Conservation (phyloP, 805 yeast genomes). For the Saccharomycopsis lassenensis region DNA sequence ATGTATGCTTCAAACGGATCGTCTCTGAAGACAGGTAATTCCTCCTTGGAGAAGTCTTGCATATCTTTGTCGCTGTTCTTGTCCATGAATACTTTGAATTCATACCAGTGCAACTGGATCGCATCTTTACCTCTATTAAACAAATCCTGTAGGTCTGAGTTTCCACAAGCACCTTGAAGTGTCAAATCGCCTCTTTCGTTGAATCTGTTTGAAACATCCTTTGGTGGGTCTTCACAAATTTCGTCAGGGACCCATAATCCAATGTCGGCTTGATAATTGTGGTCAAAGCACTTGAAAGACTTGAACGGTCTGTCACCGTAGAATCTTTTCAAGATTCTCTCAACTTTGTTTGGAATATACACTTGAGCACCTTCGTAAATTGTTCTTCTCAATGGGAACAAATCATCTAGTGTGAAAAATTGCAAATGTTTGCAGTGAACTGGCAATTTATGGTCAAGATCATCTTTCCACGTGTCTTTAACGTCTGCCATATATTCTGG, state of each 20-base stretch:
- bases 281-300: slow-evolving; percentile 20
- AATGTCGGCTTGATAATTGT: slow-evolving; percentile 33
- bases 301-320: slow-evolving; percentile 25
- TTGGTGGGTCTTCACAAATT: slow-evolving; percentile 27
- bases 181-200: slow-evolving; percentile 19
- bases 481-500: slow-evolving; percentile 31
- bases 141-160: slow-evolving; percentile 28
- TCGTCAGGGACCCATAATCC: slow-evolving; percentile 37
- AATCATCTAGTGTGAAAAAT: slow-evolving; percentile 24
- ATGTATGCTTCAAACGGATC: slow-evolving; percentile 15
- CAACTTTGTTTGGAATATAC: slow-evolving; percentile 32
- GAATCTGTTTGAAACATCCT: slow-evolving; percentile 4
- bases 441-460: slow-evolving; percentile 14
- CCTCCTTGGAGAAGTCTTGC: slow-evolving; percentile 18
- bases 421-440: slow-evolving; percentile 24
- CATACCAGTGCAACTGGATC: slow-evolving; percentile 23
- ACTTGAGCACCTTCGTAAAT: slow-evolving; percentile 37
- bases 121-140: slow-evolving; percentile 24
- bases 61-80: slow-evolving; percentile 21
- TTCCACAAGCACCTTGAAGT: slow-evolving; percentile 31
- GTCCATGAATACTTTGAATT: slow-evolving; percentile 20
- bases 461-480: slow-evolving; percentile 1
- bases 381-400: slow-evolving; percentile 34
- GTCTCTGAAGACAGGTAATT: slow-evolving; percentile 30
- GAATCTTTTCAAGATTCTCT: slow-evolving; percentile 28